Percentiles rank a stretch among this genome's conserved stretches.
phyloP scores from a whole-genome alignment of 2,329 filamentous ascomycete genomes.

The Anthostomella pinea region DNA sequence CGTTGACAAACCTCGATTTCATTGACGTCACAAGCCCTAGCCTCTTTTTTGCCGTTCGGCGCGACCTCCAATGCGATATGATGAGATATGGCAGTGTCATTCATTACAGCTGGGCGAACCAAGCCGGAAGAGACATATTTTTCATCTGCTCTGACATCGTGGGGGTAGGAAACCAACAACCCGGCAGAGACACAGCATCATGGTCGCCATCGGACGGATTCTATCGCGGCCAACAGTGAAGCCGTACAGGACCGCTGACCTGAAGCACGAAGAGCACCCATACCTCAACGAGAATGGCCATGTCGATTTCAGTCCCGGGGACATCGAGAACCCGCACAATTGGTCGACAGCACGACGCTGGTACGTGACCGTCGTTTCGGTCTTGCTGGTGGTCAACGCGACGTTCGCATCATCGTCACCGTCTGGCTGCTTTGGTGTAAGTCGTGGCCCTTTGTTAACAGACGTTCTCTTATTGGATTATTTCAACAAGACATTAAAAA shows the following conservation, averaged over 20 bases:
- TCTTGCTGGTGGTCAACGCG: conserved; percentile 52
- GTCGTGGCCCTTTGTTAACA: no score
- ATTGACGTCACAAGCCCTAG: no score
- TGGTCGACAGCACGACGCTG: conserved; percentile 41
- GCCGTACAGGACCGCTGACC: conserved; percentile 44
- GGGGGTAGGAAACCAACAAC: no score
- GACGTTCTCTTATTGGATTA: conserved; percentile 6
- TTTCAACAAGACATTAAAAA: no score
- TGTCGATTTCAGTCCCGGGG: conserved; percentile 48
- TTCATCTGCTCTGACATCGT: no score
- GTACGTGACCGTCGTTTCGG: conserved; percentile 40
- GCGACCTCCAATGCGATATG: no score
- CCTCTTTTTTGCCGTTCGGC: no score
- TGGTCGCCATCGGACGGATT: conserved; percentile 41
- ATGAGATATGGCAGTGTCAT: no score
- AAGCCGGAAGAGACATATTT: no score
- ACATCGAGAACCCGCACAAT: conserved; percentile 50
- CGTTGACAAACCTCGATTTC: no score
- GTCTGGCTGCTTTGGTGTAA: conserved; percentile 33
- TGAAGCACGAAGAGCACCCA: conserved; percentile 35
- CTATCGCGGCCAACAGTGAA: conserved; percentile 51
- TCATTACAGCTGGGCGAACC: no score
- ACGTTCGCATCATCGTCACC: conserved; percentile 49
- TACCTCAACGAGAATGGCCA: conserved; percentile 48
- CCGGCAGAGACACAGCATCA: conserved; percentile 23